Evolutionary conservation across 129 eudicot genomes (phyloP).

Genomic region (Centella asiatica): DNA sequence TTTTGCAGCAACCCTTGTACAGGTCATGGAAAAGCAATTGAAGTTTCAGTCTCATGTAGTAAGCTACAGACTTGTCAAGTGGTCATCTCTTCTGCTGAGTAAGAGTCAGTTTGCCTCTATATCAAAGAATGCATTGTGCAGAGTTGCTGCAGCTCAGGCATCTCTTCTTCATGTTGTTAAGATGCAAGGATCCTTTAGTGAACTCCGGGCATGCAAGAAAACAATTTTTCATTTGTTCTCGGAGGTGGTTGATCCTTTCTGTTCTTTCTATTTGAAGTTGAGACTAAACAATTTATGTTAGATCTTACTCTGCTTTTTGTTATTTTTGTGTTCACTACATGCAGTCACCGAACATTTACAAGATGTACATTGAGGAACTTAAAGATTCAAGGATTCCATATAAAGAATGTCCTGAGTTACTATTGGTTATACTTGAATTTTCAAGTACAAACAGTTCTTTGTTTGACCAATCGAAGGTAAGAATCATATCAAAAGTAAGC

Average conservation of each 20-base stretch:
- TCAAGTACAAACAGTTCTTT: constrained; percentile 36
- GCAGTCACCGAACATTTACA: constrained; percentile 59
- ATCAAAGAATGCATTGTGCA: constrained; percentile 72
- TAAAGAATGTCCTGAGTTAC: constrained; percentile 63
- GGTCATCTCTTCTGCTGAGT: constrained; percentile 79
- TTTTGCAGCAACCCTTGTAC: constrained; percentile 93
- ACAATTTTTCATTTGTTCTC: constrained; percentile 48
- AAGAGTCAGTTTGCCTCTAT: constrained; percentile 60
- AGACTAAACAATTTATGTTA: not conserved
- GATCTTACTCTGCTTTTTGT: constrained; percentile 7
- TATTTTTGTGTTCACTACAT: constrained; percentile 8
- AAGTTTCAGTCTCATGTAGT: constrained; percentile 67
- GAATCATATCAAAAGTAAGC: not conserved
- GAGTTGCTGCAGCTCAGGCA: constrained; percentile 82
- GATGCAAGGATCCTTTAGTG: constrained; percentile 58
- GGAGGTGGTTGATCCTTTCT: constrained; percentile 36
- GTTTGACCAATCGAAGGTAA: constrained; percentile 69
- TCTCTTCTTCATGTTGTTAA: constrained; percentile 56
- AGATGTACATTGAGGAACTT: constrained; percentile 65
- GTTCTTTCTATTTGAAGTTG: not conserved
- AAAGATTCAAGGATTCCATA: constrained; percentile 53
- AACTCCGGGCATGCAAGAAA: constrained; percentile 62
- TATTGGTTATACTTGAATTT: constrained; percentile 56
- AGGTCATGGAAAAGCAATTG: constrained; percentile 75
- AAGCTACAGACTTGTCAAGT: constrained; percentile 70